These are phyloP conservation scores for Scutellaria minor DNA, from an alignment of 257 asterid genomes.

Conservation along the genomic window DNA sequence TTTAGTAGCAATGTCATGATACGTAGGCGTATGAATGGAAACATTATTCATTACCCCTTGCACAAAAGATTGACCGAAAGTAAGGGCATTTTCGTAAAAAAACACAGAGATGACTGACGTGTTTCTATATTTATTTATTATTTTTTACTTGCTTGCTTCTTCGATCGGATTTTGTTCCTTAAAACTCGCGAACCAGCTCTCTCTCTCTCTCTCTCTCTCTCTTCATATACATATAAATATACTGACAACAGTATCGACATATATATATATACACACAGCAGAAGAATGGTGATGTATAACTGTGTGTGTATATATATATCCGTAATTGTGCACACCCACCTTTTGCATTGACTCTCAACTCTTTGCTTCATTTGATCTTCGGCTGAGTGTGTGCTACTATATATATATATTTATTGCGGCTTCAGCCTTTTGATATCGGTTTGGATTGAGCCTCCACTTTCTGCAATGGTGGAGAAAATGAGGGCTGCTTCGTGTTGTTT, in stretches of 20 bases:
- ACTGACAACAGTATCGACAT: background rate
- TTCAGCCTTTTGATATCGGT: slow-evolving; percentile 15
- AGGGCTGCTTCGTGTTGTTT: slow-evolving; percentile 32
- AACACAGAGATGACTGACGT: background rate
- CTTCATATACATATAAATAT: background rate
- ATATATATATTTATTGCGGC: slow-evolving; percentile 7
- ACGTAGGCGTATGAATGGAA: slow-evolving; percentile 29
- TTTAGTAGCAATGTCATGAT: slow-evolving; percentile 20
- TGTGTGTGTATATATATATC: background rate
- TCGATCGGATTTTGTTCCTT: slow-evolving; percentile 36
- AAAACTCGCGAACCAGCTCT: slow-evolving; percentile 35
- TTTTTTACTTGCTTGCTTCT: background rate
- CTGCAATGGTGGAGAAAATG: slow-evolving; percentile 40
- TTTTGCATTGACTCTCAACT: slow-evolving; percentile 39
- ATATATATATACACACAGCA: background rate
- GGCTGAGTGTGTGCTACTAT: background rate
- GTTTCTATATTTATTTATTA: background rate
- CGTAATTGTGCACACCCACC: background rate
- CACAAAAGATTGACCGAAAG: slow-evolving; percentile 57
- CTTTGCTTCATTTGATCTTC: slow-evolving; percentile 11
- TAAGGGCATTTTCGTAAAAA: slow-evolving; percentile 50
- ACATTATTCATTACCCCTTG: slow-evolving; percentile 37
- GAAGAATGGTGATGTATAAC: background rate
- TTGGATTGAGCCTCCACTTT: slow-evolving; percentile 35
- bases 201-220: slow-evolving; percentile 29